Conservation (phyloP, 1,284 basidiomycete species). For the Ceratobasidium sp. region DNA sequence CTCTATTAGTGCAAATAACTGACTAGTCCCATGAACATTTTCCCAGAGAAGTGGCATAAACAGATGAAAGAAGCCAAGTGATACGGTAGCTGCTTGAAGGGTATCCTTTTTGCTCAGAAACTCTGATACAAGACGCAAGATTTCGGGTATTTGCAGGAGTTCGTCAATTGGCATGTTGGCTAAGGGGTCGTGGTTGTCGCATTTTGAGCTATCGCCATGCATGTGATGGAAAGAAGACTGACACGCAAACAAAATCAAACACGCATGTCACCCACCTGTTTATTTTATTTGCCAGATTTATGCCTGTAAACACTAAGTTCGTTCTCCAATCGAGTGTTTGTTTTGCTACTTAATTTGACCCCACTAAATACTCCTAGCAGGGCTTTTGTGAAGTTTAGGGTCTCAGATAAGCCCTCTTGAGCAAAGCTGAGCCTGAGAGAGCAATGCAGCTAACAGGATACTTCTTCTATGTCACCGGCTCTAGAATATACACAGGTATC, state of each 20-base stretch:
- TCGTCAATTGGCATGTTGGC: neutral
- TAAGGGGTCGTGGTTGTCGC: neutral
- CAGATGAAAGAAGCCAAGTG: neutral
- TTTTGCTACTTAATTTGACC: too few species aligned
- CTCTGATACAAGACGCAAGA: neutral
- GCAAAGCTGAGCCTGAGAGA: too few species aligned
- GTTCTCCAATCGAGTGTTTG: too few species aligned
- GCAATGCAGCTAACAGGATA: too few species aligned
- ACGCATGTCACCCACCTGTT: neutral
- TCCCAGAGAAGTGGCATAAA: constrained; percentile 4
- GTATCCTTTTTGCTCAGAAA: neutral
- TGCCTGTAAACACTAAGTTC: neutral
- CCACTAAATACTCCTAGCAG: too few species aligned
- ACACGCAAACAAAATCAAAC: neutral
- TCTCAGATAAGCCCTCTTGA: too few species aligned
- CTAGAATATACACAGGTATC: too few species aligned
- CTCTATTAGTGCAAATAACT: neutral
- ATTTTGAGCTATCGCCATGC: neutral
- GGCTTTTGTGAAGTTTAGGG: too few species aligned
- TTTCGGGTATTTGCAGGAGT: constrained; percentile 5
- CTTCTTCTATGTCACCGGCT: too few species aligned
- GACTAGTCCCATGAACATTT: neutral
- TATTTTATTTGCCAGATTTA: neutral
- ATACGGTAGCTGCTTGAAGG: neutral
- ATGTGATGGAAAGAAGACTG: neutral